These are phyloP conservation scores for Trichoderma harzianum DNA, from an alignment of 2,329 filamentous ascomycete genomes.

Conservation along the genomic window DNA sequence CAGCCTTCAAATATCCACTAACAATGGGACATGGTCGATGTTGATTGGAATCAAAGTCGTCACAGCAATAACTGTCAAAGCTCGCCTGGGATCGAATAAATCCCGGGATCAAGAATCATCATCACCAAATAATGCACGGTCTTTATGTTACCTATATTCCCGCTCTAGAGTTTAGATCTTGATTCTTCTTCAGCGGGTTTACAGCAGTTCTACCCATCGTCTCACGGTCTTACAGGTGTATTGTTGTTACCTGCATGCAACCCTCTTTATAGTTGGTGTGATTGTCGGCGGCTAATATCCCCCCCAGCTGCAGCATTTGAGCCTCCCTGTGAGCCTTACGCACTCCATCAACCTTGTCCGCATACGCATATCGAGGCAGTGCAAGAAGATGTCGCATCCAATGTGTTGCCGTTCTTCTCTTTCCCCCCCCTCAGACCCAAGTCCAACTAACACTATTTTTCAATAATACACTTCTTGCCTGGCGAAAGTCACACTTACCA, in stretches of 20 bases:
- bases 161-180: background rate
- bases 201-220: background rate
- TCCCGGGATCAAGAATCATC: background rate
- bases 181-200: background rate
- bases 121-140: background rate
- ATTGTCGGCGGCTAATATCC: background rate
- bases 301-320: background rate
- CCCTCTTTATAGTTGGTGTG: background rate
- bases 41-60: background rate
- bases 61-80: background rate
- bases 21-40: background rate
- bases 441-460: background rate
- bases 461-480: background rate
- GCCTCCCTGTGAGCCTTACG: background rate
- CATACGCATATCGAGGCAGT: background rate
- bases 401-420: background rate
- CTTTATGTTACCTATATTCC: background rate
- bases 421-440: background rate
- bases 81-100: rapidly evolving
- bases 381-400: background rate
- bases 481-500: background rate
- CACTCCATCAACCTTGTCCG: background rate
- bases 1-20: background rate
- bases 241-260: background rate
- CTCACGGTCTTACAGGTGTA: background rate